Evolutionary conservation across 2,329 filamentous ascomycete genomes (phyloP).

Genomic region (Zymoseptoria brevis): DNA sequence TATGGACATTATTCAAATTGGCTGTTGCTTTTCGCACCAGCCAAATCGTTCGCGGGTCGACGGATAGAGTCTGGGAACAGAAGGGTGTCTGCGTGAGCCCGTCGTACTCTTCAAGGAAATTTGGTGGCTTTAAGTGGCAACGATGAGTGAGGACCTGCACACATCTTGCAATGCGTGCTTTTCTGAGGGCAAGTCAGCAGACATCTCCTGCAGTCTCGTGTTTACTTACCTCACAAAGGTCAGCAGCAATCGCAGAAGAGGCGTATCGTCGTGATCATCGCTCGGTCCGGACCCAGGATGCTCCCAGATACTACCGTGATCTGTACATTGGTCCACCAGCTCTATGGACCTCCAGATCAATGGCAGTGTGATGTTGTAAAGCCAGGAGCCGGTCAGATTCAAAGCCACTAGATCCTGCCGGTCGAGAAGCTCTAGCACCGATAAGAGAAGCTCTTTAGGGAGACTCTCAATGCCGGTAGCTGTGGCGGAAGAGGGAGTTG

Average conservation of each 20-base stretch:
- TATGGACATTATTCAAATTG: constrained; percentile 38
- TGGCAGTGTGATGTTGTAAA: constrained; percentile 31
- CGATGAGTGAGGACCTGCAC: constrained; percentile 39
- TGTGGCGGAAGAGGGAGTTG: too few species aligned
- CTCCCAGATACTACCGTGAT: constrained; percentile 1
- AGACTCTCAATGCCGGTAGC: constrained; percentile 15
- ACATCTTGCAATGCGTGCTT: constrained; percentile 25
- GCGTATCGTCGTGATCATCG: constrained; percentile 36
- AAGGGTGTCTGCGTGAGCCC: constrained; percentile 23
- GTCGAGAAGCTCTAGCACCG: constrained; percentile 31
- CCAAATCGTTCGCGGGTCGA: constrained; percentile 33
- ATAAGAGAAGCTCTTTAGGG: constrained; percentile 36
- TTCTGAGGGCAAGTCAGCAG: neutral
- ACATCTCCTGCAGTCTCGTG: neutral
- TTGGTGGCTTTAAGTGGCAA: constrained; percentile 40
- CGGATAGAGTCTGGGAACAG: constrained; percentile 32
- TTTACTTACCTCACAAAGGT: constrained; percentile 32
- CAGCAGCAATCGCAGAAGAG: constrained; percentile 36
- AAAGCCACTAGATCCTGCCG: constrained; percentile 25
- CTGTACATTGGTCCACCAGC: constrained; percentile 33
- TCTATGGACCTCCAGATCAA: constrained; percentile 36
- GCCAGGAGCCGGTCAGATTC: constrained; percentile 30
- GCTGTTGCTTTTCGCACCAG: constrained; percentile 32
- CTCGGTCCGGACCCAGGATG: neutral
- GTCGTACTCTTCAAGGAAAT: constrained; percentile 32